phyloP scores from a whole-genome alignment of 1,139 yeast species.

The Diutina ranongensis region DNA sequence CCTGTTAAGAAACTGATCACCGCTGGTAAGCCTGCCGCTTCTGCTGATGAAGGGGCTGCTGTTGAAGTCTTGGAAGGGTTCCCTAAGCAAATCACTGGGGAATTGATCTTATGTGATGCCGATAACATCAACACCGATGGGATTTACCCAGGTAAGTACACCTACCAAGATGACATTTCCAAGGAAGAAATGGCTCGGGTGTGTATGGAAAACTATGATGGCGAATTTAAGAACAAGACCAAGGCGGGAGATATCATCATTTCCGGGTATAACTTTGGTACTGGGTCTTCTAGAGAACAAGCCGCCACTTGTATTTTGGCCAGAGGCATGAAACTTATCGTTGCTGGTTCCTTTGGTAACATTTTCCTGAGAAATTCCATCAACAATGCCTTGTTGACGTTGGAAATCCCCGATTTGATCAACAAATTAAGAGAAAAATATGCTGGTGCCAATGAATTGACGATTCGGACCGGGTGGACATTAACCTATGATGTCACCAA shows the following conservation, averaged over 20 bases:
- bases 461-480: conserved; percentile 90
- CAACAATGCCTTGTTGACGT: conserved; percentile 85
- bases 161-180: conserved; percentile 94
- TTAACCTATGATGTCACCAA: conserved; percentile 88
- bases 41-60: conserved; percentile 25
- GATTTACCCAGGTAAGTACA: conserved; percentile 96
- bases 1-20: conserved; percentile 39
- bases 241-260: conserved; percentile 81
- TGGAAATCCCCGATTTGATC: conserved; percentile 85
- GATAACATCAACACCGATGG: conserved; percentile 98
- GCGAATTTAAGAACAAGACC: conserved; percentile 73
- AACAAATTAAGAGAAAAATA: conserved; percentile 63
- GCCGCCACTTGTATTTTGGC: conserved; percentile 97
- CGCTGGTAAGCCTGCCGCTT: conserved; percentile 17
- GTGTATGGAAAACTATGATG: conserved; percentile 97
- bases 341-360: conserved; percentile 96
- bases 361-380: conserved; percentile 92
- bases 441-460: conserved; percentile 48
- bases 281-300: conserved; percentile 98
- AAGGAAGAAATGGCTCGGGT: conserved; percentile 95
- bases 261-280: conserved; percentile 92
- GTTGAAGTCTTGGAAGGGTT: conserved; percentile 79
- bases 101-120: conserved; percentile 88
- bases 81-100: conserved; percentile 84
- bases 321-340: conserved; percentile 82